phyloP scores from a whole-genome alignment of 2,329 filamentous ascomycete species.

The Colletotrichum kahawae region DNA sequence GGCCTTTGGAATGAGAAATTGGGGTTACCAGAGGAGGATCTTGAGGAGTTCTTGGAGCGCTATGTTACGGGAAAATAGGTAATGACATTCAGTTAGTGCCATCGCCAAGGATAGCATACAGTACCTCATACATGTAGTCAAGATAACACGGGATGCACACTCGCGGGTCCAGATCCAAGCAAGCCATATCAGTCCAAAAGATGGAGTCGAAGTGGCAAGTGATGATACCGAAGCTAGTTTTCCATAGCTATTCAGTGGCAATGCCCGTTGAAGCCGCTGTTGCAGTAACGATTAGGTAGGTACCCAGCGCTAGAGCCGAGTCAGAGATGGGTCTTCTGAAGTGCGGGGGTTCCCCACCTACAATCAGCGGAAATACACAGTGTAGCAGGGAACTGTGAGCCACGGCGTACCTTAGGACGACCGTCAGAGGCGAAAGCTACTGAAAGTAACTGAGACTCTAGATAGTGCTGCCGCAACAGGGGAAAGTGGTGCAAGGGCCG shows the following conservation, averaged over 20 bases:
- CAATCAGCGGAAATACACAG: not conserved
- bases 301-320: not conserved
- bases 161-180: not conserved
- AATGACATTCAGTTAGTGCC: not conserved
- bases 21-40: not conserved
- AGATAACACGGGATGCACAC: not conserved
- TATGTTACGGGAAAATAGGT: not conserved
- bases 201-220: not conserved
- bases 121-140: not conserved
- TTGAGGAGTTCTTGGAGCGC: not conserved
- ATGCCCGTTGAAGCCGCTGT: not conserved
- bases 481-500: not conserved
- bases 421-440: not conserved
- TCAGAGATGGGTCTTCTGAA: not conserved
- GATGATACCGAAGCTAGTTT: not conserved
- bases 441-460: not conserved
- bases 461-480: not conserved
- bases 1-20: not conserved
- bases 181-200: not conserved
- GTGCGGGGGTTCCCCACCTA: not conserved
- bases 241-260: not conserved
- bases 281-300: not conserved
- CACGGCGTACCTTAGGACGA: not conserved
- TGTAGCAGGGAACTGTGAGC: not conserved
- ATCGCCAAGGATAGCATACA: not conserved